Evolutionary conservation across 2,329 filamentous ascomycete genomes (phyloP).

Genomic region (Sclerotiophoma versabilis): DNA sequence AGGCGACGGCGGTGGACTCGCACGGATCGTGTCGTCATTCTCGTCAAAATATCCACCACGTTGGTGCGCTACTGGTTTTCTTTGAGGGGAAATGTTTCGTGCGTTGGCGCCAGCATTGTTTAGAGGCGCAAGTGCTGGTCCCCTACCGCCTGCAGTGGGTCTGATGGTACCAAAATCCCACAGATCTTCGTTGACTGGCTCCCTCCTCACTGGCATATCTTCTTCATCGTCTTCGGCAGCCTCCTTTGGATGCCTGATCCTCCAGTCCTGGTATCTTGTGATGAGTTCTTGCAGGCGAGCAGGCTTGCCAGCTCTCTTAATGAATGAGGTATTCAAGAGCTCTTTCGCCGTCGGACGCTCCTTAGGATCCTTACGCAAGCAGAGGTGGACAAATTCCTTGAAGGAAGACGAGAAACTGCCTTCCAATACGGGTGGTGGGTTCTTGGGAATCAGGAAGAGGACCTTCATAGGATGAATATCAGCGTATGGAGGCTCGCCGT

Average conservation of each 20-base stretch:
- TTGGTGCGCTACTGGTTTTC: constrained; percentile 42
- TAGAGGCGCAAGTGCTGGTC: constrained; percentile 72
- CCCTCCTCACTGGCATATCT: constrained; percentile 44
- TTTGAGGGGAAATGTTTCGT: constrained; percentile 55
- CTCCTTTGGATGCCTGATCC: constrained; percentile 75
- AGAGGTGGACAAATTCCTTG: constrained; percentile 65
- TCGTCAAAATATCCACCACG: constrained; percentile 41
- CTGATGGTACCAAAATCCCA: constrained; percentile 99
- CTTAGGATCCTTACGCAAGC: constrained; percentile 85
- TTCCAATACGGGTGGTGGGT: constrained; percentile 77
- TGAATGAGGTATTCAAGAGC: constrained; percentile 86
- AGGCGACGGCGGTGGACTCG: constrained; percentile 52
- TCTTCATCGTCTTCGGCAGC: constrained; percentile 61
- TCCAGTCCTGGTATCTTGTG: constrained; percentile 87
- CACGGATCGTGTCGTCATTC: constrained; percentile 47
- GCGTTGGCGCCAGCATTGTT: constrained; percentile 83
- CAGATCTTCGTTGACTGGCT: constrained; percentile 77
- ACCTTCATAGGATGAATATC: constrained; percentile 99
- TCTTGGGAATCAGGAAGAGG: constrained; percentile 94
- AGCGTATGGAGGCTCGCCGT: constrained; percentile 91
- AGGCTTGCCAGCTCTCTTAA: constrained; percentile 90
- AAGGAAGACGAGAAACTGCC: constrained; percentile 58
- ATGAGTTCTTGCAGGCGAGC: constrained; percentile 97
- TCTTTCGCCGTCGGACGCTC: constrained; percentile 88
- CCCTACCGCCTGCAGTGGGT: constrained; percentile 62